Evolutionary conservation across 768 basidiomycete species (phyloP).

Genomic region (Bullera alba): DNA sequence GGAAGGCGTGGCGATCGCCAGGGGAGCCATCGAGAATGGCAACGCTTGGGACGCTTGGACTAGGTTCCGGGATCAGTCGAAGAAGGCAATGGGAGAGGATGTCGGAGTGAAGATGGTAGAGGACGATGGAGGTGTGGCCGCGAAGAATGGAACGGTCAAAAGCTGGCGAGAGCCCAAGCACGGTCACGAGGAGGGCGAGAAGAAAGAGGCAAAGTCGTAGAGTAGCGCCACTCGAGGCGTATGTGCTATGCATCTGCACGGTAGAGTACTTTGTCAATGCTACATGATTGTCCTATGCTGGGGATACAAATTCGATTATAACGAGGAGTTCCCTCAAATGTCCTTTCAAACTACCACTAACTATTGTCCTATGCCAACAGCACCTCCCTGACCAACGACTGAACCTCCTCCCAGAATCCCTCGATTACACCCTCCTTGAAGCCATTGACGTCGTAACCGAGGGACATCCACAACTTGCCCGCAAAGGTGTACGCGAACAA

Average conservation of each 20-base stretch:
- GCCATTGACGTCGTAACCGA: constrained; percentile 73
- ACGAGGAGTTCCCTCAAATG: too few species aligned
- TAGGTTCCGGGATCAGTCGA: constrained; percentile 45
- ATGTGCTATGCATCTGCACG: too few species aligned
- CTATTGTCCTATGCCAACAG: too few species aligned
- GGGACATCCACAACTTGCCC: constrained; percentile 68
- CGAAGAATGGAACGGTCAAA: constrained; percentile 43
- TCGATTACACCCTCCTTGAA: constrained; percentile 60
- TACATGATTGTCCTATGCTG: too few species aligned
- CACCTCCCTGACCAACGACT: constrained; percentile 57
- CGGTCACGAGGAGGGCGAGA: too few species aligned
- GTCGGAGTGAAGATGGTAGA: constrained; percentile 26
- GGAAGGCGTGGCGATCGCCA: constrained; percentile 65
- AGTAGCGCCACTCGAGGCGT: too few species aligned
- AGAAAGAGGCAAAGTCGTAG: too few species aligned
- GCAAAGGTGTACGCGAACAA: constrained; percentile 57
- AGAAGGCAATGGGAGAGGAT: constrained; percentile 41
- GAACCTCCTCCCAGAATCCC: constrained; percentile 60
- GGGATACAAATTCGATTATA: too few species aligned
- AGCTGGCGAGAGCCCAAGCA: constrained; percentile 29
- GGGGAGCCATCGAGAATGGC: constrained; percentile 48
- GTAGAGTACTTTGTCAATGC: too few species aligned
- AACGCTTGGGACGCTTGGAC: constrained; percentile 48
- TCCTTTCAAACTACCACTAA: too few species aligned
- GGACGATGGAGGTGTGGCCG: constrained; percentile 46